phyloP scores from a whole-genome alignment of 2,329 filamentous ascomycete genomes.

The Cytospora chrysosperma region DNA sequence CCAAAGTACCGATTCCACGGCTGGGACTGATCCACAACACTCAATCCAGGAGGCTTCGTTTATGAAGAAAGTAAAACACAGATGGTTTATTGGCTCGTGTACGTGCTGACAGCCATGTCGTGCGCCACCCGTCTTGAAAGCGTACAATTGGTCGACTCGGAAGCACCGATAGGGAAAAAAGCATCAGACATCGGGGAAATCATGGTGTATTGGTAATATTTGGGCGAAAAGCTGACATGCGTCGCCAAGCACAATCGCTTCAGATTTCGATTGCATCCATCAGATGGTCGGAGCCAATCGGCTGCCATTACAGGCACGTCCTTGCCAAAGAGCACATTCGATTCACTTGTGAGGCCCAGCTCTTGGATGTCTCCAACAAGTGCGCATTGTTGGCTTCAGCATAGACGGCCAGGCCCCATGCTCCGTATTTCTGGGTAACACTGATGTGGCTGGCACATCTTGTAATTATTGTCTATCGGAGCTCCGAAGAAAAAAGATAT shows the following conservation, averaged over 20 bases:
- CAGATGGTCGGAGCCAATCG: not conserved
- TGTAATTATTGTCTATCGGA: no score
- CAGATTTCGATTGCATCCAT: not conserved
- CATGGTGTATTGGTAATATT: not conserved
- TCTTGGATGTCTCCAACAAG: not conserved
- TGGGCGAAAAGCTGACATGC: not conserved
- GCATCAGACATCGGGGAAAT: not conserved
- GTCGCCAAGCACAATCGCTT: not conserved
- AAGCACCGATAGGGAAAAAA: not conserved
- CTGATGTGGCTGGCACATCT: no score
- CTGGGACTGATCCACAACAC: no score
- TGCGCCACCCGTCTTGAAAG: not conserved
- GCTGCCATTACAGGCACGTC: not conserved
- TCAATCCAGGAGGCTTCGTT: no score
- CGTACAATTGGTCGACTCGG: not conserved
- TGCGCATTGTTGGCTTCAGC: not conserved
- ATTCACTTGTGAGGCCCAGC: not conserved
- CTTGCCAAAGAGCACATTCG: not conserved
- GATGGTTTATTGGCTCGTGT: not conserved
- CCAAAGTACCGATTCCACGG: no score
- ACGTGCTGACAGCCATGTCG: not conserved
- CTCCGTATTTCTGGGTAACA: not conserved
- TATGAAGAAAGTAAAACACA: no score
- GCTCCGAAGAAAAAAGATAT: no score
- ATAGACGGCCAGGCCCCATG: not conserved